These are phyloP conservation scores for Saturnispora zaruensis DNA, from an alignment of 805 yeast genomes.

Conservation along the genomic window DNA sequence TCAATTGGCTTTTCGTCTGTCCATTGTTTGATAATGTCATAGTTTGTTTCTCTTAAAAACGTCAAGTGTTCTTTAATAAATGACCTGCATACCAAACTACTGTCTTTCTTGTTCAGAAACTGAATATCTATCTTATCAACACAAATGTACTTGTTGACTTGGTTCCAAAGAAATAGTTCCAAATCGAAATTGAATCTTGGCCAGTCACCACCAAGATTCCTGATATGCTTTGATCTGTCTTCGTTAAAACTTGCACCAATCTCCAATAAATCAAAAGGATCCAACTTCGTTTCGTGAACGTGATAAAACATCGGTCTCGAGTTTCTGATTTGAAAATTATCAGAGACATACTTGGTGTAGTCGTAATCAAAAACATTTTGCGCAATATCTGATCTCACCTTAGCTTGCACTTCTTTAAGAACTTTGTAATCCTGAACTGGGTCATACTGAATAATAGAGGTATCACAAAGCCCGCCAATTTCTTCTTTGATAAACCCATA, in stretches of 20 bases:
- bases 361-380: conserved; percentile 11
- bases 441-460: conserved; percentile 16
- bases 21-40: conserved; percentile 5
- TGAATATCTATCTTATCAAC: conserved; percentile 7
- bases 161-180: conserved; percentile 20
- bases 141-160: conserved; percentile 17
- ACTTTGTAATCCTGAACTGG: conserved; percentile 9
- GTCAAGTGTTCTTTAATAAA: conserved; percentile 11
- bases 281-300: conserved; percentile 40
- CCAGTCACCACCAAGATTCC: conserved; percentile 20
- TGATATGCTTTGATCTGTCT: conserved; percentile 6
- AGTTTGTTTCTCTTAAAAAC: conserved; percentile 9
- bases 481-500: conserved; percentile 11
- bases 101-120: conserved; percentile 10
- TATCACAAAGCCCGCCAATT: conserved; percentile 14
- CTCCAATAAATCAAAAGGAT: conserved; percentile 32
- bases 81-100: conserved; percentile 7
- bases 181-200: conserved; percentile 16
- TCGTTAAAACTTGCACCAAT: conserved; percentile 12
- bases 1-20: conserved; percentile 8
- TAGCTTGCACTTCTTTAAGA: conserved; percentile 13
- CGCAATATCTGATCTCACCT: conserved; percentile 11
- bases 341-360: conserved; percentile 13
- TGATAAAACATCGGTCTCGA: conserved; percentile 26
- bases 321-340: conserved; percentile 14